These are phyloP conservation scores for Globisporangium cederbergense DNA, from an alignment of 352 stramenopile genomes.

Conservation along the genomic window DNA sequence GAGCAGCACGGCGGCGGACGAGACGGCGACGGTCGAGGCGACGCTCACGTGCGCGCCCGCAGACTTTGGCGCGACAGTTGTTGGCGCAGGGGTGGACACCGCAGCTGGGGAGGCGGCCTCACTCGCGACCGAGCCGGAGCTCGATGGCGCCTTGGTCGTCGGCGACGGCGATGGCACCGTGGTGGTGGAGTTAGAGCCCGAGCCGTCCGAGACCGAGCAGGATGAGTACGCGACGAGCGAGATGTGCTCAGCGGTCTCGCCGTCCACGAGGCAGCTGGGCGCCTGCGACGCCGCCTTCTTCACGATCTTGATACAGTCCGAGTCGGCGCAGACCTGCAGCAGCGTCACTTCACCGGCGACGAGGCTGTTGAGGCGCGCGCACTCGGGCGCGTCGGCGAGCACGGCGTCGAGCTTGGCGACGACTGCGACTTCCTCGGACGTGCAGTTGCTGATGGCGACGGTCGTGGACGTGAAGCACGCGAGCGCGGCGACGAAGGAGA, in stretches of 20 bases:
- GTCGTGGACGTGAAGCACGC: neutral
- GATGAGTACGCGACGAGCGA: constrained; percentile 15
- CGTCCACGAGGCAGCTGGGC: constrained; percentile 13
- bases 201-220: constrained; percentile 6
- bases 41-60: neutral
- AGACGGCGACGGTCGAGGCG: constrained; percentile 5
- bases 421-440: constrained; percentile 4
- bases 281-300: constrained; percentile 14
- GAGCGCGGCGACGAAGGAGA: neutral
- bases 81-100: constrained; percentile 4
- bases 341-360: constrained; percentile 11
- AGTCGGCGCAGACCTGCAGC: constrained; percentile 15
- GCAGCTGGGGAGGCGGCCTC: neutral
- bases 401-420: constrained; percentile 12
- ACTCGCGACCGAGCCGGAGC: neutral
- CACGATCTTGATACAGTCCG: constrained; percentile 13
- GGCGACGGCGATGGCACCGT: neutral
- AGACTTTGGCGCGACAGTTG: constrained; percentile 2
- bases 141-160: neutral
- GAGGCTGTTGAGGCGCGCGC: constrained; percentile 18
- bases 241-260: constrained; percentile 9
- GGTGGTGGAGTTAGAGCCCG: too few species aligned
- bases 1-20: constrained; percentile 10
- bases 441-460: constrained; percentile 14
- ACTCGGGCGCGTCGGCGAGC: constrained; percentile 10